These are phyloP conservation scores for Penicillium simplicissimum DNA, from an alignment of 495 filamentous ascomycete species.

Conservation along the genomic window DNA sequence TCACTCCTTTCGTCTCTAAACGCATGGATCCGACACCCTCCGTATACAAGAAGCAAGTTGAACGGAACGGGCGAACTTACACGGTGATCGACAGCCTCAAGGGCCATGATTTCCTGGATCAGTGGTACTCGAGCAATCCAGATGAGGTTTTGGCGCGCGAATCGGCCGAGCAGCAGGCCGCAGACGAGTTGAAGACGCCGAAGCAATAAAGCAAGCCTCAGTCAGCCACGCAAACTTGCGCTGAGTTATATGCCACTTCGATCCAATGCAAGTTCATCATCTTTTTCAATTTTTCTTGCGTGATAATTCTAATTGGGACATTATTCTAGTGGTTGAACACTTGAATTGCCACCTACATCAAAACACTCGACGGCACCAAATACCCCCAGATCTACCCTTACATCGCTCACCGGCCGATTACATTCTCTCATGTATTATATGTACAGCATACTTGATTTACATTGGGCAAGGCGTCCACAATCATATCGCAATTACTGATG, in stretches of 20 bases:
- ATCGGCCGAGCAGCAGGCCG: slow-evolving; percentile 22
- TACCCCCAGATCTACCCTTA: slow-evolving; percentile 12
- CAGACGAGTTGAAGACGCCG: background rate
- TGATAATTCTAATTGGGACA: background rate
- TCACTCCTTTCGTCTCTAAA: slow-evolving; percentile 83
- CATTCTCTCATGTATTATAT: slow-evolving; percentile 29
- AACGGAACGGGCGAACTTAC: slow-evolving; percentile 26
- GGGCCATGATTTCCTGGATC: slow-evolving; percentile 41
- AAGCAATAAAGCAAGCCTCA: background rate
- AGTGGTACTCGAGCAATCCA: slow-evolving; percentile 42
- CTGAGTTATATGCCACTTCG: background rate
- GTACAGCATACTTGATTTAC: slow-evolving; percentile 26
- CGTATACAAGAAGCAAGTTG: slow-evolving; percentile 39
- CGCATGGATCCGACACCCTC: slow-evolving; percentile 50
- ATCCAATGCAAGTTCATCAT: background rate
- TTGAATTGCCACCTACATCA: background rate
- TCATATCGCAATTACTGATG: background rate
- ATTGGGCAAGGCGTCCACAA: background rate
- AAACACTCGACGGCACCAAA: slow-evolving; percentile 1
- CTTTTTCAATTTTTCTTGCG: too few relatives aligned
- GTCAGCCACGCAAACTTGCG: background rate
- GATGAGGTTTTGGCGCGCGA: slow-evolving; percentile 36
- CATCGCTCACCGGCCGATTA: slow-evolving; percentile 29
- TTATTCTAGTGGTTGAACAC: background rate
- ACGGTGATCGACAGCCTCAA: slow-evolving; percentile 35